Conservation (phyloP, 2,329 filamentous ascomycete genomes). For the Berkeleyomyces basicola region DNA sequence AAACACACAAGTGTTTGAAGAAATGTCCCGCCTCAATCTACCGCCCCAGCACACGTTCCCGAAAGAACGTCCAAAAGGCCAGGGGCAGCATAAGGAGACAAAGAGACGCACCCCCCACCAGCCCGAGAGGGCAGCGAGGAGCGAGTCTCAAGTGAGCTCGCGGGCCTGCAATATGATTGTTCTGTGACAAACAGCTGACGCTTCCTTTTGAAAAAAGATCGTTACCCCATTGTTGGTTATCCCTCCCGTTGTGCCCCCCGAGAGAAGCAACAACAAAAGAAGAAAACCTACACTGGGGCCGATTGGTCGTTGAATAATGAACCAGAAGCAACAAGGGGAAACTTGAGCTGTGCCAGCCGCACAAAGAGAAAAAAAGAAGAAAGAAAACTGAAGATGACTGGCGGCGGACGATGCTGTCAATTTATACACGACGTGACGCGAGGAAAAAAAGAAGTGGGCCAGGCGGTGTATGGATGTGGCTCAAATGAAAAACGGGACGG, state of each 20-base stretch:
- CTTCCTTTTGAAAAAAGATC: slow-evolving; percentile 11
- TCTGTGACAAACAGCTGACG: slow-evolving; percentile 15
- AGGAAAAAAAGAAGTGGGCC: not conserved
- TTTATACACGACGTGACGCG: not conserved
- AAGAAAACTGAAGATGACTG: not conserved
- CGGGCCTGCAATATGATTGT: slow-evolving; percentile 15
- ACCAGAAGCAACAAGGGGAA: slow-evolving; percentile 15
- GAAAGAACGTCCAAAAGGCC: not conserved
- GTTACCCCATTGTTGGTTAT: not conserved
- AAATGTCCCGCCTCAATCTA: slow-evolving; percentile 15
- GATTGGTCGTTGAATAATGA: slow-evolving; percentile 7
- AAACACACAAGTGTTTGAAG: not conserved
- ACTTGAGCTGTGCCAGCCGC: slow-evolving; percentile 14
- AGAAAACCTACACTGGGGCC: not conserved
- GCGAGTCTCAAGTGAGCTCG: slow-evolving; percentile 12
- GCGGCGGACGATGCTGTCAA: not conserved
- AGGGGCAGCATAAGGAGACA: slow-evolving; percentile 12
- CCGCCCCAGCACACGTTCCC: slow-evolving; percentile 9
- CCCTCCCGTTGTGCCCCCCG: not conserved
- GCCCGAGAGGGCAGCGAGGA: not conserved
- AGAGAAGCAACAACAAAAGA: not conserved
- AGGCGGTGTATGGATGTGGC: not conserved
- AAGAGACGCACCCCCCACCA: not conserved
- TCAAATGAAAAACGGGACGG: not conserved
- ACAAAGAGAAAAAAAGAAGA: slow-evolving; percentile 13